A percentile compares a stretch with the other conserved stretches of the same genome.
phyloP scores from a whole-genome alignment of 1,284 basidiomycete species.

The Ceratobasidium sp. region DNA sequence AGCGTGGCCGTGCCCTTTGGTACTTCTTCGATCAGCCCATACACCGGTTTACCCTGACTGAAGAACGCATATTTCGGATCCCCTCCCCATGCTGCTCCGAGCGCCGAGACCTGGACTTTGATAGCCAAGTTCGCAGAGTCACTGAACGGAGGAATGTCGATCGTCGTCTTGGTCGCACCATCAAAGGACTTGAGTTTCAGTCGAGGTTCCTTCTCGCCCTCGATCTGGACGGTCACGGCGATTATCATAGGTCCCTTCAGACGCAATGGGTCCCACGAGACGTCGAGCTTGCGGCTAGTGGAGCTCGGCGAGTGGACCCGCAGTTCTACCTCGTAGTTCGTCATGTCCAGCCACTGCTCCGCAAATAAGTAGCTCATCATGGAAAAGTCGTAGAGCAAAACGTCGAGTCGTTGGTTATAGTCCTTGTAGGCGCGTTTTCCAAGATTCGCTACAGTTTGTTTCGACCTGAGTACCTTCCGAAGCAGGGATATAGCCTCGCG shows the following conservation, averaged over 20 bases:
- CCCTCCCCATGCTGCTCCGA: not conserved
- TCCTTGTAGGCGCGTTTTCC: too few species aligned
- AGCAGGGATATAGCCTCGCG: constrained; percentile 12
- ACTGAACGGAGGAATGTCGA: not conserved
- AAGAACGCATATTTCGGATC: constrained; percentile 1
- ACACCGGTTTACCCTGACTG: not conserved
- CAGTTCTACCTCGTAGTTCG: constrained; percentile 7
- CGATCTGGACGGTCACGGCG: too few species aligned
- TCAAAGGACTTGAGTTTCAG: too few species aligned
- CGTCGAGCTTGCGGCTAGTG: not conserved
- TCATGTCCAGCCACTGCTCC: constrained; percentile 10
- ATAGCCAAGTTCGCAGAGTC: not conserved
- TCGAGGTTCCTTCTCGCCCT: too few species aligned
- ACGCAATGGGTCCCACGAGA: too few species aligned
- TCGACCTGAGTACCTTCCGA: not conserved
- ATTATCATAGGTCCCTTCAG: too few species aligned
- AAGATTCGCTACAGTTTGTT: not conserved
- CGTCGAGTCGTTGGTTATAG: not conserved
- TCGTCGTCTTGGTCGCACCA: too few species aligned
- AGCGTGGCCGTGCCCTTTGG: not conserved
- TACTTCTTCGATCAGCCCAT: too few species aligned
- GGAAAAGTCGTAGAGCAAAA: constrained; percentile 11
- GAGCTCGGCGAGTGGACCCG: not conserved
- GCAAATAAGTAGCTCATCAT: not conserved
- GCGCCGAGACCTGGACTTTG: not conserved